Evolutionary conservation across 2,329 filamentous ascomycete genomes (phyloP).

Genomic region (Microdochium paspali): DNA sequence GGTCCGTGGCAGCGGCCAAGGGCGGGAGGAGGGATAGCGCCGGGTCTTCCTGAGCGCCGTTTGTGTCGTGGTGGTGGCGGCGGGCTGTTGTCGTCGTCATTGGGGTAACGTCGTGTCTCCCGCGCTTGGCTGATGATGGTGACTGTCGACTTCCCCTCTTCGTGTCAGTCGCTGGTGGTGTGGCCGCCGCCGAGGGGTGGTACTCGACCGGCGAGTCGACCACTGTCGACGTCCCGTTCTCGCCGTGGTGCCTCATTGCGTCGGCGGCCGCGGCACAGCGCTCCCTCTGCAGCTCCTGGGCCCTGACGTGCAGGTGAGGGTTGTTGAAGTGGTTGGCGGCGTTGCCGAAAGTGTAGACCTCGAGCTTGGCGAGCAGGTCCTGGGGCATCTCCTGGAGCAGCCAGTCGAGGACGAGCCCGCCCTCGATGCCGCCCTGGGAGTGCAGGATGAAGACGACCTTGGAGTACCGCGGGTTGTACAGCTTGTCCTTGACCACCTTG

Average conservation of each 20-base stretch:
- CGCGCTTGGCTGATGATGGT: too few relatives aligned
- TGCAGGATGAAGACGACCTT: conserved; percentile 70
- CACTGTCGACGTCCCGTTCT: conserved; percentile 16
- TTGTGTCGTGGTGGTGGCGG: background rate
- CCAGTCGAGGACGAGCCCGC: conserved; percentile 66
- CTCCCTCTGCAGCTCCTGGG: conserved; percentile 28
- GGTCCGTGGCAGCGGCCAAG: conserved; percentile 29
- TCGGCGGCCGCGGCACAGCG: background rate
- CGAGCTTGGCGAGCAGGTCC: conserved; percentile 56
- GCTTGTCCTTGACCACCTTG: conserved; percentile 48
- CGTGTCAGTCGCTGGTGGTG: conserved; percentile 4
- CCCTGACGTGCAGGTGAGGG: conserved; percentile 44
- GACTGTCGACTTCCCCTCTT: conserved; percentile 13
- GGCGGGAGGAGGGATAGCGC: conserved; percentile 10
- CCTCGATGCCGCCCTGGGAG: conserved; percentile 69
- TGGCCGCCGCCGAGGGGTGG: conserved; percentile 1
- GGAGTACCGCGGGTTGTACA: conserved; percentile 51
- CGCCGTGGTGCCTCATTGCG: background rate
- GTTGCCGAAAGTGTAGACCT: conserved; percentile 71
- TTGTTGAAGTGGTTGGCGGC: conserved; percentile 80
- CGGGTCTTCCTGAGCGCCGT: conserved; percentile 2
- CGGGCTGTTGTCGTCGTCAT: conserved; percentile 2
- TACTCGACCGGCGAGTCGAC: conserved; percentile 18
- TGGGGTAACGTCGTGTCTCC: too few relatives aligned
- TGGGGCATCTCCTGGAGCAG: conserved; percentile 62